Base-by-base conservation (phyloP, 75 land plant species). In the Picea glauca region DNA sequence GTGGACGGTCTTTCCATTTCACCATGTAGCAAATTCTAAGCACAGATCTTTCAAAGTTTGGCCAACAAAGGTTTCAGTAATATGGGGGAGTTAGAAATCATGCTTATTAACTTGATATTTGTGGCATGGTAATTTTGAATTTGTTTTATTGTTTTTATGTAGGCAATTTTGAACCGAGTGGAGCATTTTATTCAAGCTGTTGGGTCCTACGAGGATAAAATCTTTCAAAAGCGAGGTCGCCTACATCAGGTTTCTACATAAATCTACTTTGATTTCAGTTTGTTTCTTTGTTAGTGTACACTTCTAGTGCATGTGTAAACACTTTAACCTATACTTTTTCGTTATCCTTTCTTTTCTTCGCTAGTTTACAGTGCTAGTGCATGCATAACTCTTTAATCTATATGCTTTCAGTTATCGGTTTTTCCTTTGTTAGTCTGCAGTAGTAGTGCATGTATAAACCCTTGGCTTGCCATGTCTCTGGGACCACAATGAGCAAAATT, bases 221-320 rank as follows among this genome's bases (percentile, higher is more conserved):
- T 84, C 21, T 87, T 87, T 46, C 83, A 84, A 75, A 84, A 87
- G 79, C 76, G 83, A 14, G 78, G 78, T 40, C 83, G 83, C 31
- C 58, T 87, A 26, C 83, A 80, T 50, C 83, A 87, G 86, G 86
- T 84, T 80, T 21, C 7, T 33, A 17, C 32, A 26, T 33, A 40
- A 33, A 31, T 72, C 23, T 72, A 23, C 18, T 72, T 40, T 33
- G 6, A 18, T 58, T 62, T 62, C 20, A 62, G 21, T 62, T 62
- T 20, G 8, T 21, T 21, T 62, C 21, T 62, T 20, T 62, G 63
- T 20, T 20, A 40, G 43, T 40, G 43, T 40, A 40, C 43, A 62
- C 23, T 62, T 62, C 56, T 62, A 62, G 0, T 61, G 21, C 63
- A 61, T 61, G 21, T 62, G 21, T 62, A 20, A 62, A 62, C 63